Percentiles rank a stretch among this genome's conserved stretches.
These are phyloP conservation scores for Pseudopyricularia cyperi DNA, from an alignment of 2,329 filamentous ascomycete genomes.

Conservation along the genomic window DNA sequence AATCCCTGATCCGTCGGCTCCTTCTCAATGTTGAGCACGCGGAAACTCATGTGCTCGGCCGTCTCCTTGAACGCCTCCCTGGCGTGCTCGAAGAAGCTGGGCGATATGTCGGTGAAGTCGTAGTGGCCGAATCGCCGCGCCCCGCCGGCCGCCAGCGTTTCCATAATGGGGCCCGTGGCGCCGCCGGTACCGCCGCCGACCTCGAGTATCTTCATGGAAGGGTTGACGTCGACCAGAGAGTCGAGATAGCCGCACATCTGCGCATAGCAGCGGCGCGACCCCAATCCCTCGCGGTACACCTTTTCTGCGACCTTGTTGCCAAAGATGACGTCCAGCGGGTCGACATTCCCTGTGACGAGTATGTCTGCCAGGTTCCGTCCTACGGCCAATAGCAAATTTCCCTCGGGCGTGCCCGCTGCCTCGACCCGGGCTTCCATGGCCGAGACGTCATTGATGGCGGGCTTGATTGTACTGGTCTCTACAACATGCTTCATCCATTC, in stretches of 20 bases:
- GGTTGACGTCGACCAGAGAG: constrained; percentile 10
- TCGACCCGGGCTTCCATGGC: neutral
- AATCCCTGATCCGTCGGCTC: constrained; percentile 20
- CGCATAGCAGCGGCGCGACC: constrained; percentile 7
- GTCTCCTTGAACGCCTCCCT: constrained; percentile 13
- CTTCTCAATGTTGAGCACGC: constrained; percentile 18
- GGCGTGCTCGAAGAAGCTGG: constrained; percentile 17
- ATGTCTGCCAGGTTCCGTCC: constrained; percentile 11
- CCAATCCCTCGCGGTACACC: constrained; percentile 12
- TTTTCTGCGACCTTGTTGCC: constrained; percentile 10
- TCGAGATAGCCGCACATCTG: constrained; percentile 10
- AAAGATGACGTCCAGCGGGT: constrained; percentile 14
- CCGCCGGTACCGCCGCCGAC: constrained; percentile 18
- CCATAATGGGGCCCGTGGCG: constrained; percentile 11
- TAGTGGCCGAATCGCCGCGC: constrained; percentile 10
- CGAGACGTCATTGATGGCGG: neutral
- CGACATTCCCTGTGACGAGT: constrained; percentile 7
- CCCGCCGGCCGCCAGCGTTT: constrained; percentile 8
- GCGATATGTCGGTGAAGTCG: constrained; percentile 10
- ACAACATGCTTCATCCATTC: constrained; percentile 7
- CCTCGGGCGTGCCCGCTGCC: constrained; percentile 7
- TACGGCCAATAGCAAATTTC: constrained; percentile 10
- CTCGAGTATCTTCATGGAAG: constrained; percentile 19
- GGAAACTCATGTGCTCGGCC: constrained; percentile 13
- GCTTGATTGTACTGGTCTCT: neutral